Evolutionary conservation across 371 early-diverging fungal genomes (phyloP), one percentile per base, ranked within the genome.

Genomic region (Fennellomyces sp.): DNA sequence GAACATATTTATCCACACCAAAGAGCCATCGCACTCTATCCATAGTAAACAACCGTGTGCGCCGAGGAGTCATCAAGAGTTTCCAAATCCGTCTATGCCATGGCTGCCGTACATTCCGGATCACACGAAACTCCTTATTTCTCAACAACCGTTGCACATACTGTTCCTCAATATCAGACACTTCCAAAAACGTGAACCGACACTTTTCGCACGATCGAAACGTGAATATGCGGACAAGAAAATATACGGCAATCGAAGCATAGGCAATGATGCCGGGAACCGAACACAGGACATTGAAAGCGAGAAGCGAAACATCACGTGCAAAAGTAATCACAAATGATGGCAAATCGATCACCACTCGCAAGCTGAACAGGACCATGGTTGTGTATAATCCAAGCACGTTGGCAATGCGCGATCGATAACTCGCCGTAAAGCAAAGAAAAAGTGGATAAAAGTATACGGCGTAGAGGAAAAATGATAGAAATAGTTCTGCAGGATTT

Each of bases 371-470:
- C 1, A 78, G 52, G 2, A 70, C 63, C 17, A 70, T 39, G 2
- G 68, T 65, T 2, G 63, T 53, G 28, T 72, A 71, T 0, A 64
- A 41, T 0, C 80, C 78, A 68, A 52, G 17, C 4, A 77, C 28
- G 38, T 72, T 75, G 13, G 78, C 81, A 5, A 68, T 26, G 0
- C 78, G 65, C n/a, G 78, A 80, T 28, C 67, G 52, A 36, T 71
- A 69, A 39, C 75, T 78, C 17, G 76, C 76, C 50, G 78, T 66
- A 28, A 68, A 81, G 13, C 76, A 81, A 10, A 78, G 53, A 39
- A 81, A 78, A 1, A 73, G 76, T 2, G 81, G 81, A 49, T 81
- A 81, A 52, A 81, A 78, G 38, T 75, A 74, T 0, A 75, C 76
- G n/a, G 78, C 81, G 52, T 78, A 76, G 5, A 81, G 31, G n/a